Conservation (phyloP, 352 stramenopile species). For the Pythium angustatum region DNA sequence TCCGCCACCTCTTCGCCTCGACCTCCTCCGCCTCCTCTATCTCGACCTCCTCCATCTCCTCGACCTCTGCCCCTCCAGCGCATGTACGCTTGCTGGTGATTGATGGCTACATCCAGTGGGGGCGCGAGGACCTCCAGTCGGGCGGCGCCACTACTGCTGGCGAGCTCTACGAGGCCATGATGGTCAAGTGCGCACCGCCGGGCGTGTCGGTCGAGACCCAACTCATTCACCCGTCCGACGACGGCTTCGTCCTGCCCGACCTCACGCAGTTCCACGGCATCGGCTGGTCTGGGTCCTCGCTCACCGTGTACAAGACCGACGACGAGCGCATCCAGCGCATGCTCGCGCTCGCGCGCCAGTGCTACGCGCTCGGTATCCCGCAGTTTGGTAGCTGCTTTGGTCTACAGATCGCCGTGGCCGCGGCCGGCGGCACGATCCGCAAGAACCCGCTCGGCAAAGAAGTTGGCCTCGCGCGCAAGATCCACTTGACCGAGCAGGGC, state of each 20-base stretch:
- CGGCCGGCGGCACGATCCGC: constrained; percentile 49
- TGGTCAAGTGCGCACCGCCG: constrained; percentile 51
- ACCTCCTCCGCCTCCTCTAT: constrained; percentile 16
- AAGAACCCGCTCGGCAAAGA: constrained; percentile 75
- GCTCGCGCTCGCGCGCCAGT: constrained; percentile 39
- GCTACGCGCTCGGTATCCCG: constrained; percentile 54
- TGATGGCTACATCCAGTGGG: constrained; percentile 69
- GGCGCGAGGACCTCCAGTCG: constrained; percentile 55
- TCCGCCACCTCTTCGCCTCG: constrained; percentile 12
- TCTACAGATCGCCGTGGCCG: constrained; percentile 58
- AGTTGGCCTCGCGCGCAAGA: constrained; percentile 67
- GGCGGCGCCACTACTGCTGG: constrained; percentile 68
- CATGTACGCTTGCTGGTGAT: constrained; percentile 75
- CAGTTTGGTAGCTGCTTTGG: constrained; percentile 83
- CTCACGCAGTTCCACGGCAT: constrained; percentile 68
- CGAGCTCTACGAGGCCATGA: constrained; percentile 70
- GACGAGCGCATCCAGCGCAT: constrained; percentile 54
- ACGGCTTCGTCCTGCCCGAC: constrained; percentile 52
- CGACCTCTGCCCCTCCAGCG: constrained; percentile 34
- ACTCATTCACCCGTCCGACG: constrained; percentile 62
- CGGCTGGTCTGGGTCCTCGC: constrained; percentile 76
- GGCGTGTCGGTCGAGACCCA: constrained; percentile 50
- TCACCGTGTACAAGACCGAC: constrained; percentile 59
- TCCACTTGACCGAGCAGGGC: constrained; percentile 51
- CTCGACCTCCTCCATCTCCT: constrained; percentile 17